Conservation (phyloP, 176 grass and related monocot genomes). For the Oryza glaberrima region DNA sequence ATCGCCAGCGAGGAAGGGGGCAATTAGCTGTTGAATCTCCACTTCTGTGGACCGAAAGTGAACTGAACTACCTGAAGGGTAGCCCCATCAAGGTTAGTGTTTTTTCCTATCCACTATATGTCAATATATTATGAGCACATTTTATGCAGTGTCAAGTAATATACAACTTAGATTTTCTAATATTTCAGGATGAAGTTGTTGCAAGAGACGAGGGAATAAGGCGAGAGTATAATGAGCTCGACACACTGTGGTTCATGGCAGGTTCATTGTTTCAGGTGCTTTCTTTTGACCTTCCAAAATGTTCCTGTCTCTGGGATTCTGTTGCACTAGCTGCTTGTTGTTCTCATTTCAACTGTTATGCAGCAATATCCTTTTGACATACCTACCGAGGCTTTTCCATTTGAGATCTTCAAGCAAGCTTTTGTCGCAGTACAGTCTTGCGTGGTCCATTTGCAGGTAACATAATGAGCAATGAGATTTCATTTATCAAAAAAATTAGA, state of each 20-base stretch:
- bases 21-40: slow-evolving; percentile 96
- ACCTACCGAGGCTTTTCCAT: slow-evolving; percentile 93
- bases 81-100: slow-evolving; percentile 77
- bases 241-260: slow-evolving; percentile 99
- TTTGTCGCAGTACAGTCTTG: slow-evolving; percentile 99
- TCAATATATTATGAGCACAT: background rate
- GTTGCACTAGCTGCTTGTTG: slow-evolving; percentile 28
- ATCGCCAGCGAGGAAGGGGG: slow-evolving; percentile 90
- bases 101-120: slow-evolving; percentile 27
- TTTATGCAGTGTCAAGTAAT: slow-evolving; percentile 12
- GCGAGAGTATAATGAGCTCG: slow-evolving; percentile 93
- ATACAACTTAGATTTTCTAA: slow-evolving; percentile 12
- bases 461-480: background rate
- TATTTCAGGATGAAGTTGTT: slow-evolving; percentile 80
- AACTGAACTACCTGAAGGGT: slow-evolving; percentile 82
- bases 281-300: slow-evolving; percentile 37
- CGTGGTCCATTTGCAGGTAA: slow-evolving; percentile 98
- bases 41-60: slow-evolving; percentile 87
- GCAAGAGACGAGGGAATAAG: slow-evolving; percentile 88
- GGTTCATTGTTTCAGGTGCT: slow-evolving; percentile 95
- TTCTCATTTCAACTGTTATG: slow-evolving; percentile 36
- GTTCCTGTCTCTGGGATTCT: slow-evolving; percentile 5
- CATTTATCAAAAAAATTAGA: background rate
- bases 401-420: slow-evolving; percentile 98
- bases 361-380: slow-evolving; percentile 99